phyloP scores from a whole-genome alignment of 805 yeast genomes.

The Metahyphopichia silvanorum region DNA sequence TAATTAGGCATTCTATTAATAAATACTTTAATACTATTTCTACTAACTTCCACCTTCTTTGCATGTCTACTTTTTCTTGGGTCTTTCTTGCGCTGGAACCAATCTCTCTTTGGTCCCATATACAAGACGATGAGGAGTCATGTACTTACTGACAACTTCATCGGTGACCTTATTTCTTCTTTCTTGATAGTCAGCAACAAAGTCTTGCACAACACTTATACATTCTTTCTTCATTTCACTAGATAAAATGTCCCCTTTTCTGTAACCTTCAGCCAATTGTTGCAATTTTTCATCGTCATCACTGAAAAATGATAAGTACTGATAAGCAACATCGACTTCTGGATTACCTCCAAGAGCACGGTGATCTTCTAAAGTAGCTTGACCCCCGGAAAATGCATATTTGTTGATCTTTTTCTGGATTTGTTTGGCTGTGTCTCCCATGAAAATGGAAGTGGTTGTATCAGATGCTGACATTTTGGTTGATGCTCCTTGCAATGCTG shows the following conservation, averaged over 20 bases:
- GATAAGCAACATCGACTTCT: constrained; percentile 93
- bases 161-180: constrained; percentile 67
- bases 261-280: constrained; percentile 61
- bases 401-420: constrained; percentile 93
- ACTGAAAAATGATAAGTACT: constrained; percentile 83
- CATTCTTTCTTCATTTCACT: constrained; percentile 93
- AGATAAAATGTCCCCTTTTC: constrained; percentile 76
- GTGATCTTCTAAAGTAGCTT: constrained; percentile 84
- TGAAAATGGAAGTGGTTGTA: constrained; percentile 84
- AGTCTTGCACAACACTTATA: constrained; percentile 73
- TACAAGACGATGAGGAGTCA: constrained; percentile 79
- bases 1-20: no score
- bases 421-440: constrained; percentile 92
- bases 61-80: constrained; percentile 31
- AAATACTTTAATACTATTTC: no score
- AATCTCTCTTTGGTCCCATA: constrained; percentile 73
- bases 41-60: no score
- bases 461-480: constrained; percentile 97
- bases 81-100: constrained; percentile 59
- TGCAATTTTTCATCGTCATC: constrained; percentile 82
- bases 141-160: constrained; percentile 59
- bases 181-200: constrained; percentile 79
- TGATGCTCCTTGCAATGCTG: constrained; percentile 94
- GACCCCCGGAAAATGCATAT: constrained; percentile 95
- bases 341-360: constrained; percentile 89